Percentiles rank a stretch among this genome's conserved stretches.
phyloP scores from a whole-genome alignment of 2,329 filamentous ascomycete species.

The Fusarium transvaalense region DNA sequence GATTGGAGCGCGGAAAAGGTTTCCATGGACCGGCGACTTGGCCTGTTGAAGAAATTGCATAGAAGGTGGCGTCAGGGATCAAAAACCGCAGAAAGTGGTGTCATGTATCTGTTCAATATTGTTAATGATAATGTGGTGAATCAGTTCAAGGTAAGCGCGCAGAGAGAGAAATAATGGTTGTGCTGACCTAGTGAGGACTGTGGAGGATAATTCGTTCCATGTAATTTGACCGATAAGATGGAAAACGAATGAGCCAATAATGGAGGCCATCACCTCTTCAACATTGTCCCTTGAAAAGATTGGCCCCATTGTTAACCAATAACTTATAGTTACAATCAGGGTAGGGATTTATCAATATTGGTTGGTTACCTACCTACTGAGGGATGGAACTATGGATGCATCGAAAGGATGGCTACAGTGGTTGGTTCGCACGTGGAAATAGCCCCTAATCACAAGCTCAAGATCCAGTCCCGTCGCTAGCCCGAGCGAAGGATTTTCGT shows the following conservation, averaged over 20 bases:
- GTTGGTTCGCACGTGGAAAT: conserved; percentile 32
- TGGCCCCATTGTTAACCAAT: background rate
- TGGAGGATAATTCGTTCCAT: no score
- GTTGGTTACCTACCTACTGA: no score
- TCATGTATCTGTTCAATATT: conserved; percentile 2
- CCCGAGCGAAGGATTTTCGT: conserved; percentile 1
- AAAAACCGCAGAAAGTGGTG: conserved; percentile 5
- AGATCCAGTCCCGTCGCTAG: conserved; percentile 37
- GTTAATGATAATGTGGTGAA: background rate
- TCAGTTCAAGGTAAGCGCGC: background rate
- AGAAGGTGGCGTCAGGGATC: conserved; percentile 29
- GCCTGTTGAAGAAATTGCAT: conserved; percentile 25
- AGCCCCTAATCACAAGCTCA: conserved; percentile 36
- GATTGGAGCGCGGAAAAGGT: background rate
- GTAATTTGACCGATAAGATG: conserved; percentile 8
- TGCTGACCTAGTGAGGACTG: background rate
- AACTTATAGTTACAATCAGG: no score
- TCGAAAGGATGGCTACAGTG: background rate
- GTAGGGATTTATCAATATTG: no score
- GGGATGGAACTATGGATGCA: no score
- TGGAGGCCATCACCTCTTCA: background rate
- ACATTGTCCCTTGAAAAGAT: background rate
- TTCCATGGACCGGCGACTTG: conserved; percentile 9
- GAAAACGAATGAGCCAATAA: background rate
- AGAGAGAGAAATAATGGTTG: background rate